Conservation (phyloP, 768 basidiomycete species). For the Polyporus arcularius region DNA sequence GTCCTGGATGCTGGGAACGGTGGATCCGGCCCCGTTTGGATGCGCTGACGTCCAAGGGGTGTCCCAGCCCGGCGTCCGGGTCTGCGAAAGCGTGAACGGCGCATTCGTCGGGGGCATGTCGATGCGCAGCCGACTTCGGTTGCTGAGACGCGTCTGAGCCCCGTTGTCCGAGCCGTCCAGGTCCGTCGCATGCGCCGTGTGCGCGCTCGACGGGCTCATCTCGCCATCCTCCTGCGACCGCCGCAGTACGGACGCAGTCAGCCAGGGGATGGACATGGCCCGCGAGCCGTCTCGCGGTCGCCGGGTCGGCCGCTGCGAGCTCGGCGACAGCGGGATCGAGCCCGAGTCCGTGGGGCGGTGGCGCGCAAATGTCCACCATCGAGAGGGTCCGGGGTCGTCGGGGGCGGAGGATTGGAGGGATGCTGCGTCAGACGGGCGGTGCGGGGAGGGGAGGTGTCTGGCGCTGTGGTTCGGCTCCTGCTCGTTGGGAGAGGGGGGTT, state of each 20-base stretch:
- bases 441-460: conserved; percentile 33
- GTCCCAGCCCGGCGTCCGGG: conserved; percentile 65
- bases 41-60: conserved; percentile 60
- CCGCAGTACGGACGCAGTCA: conserved; percentile 39
- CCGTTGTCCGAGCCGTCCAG: conserved; percentile 2
- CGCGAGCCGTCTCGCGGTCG: conserved; percentile 22
- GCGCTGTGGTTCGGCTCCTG: conserved; percentile 39
- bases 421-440: conserved; percentile 52
- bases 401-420: conserved; percentile 50
- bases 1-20: neutral
- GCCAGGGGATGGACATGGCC: conserved; percentile 54
- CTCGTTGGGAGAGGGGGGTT: conserved; percentile 72
- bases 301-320: conserved; percentile 12
- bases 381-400: conserved; percentile 36
- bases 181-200: conserved; percentile 11
- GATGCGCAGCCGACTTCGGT: conserved; percentile 25
- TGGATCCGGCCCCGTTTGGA: conserved; percentile 23
- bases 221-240: conserved; percentile 23
- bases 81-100: conserved; percentile 56
- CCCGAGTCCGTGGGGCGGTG: conserved; percentile 42
- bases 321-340: conserved; percentile 18
- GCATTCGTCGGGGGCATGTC: conserved; percentile 36
- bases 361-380: conserved; percentile 78
- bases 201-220: conserved; percentile 25
- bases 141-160: conserved; percentile 5